Evolutionary conservation across 163 green algal genomes (phyloP), one percentile per base, ranked within the genome.

Genomic region (Chlorella variabilis): DNA sequence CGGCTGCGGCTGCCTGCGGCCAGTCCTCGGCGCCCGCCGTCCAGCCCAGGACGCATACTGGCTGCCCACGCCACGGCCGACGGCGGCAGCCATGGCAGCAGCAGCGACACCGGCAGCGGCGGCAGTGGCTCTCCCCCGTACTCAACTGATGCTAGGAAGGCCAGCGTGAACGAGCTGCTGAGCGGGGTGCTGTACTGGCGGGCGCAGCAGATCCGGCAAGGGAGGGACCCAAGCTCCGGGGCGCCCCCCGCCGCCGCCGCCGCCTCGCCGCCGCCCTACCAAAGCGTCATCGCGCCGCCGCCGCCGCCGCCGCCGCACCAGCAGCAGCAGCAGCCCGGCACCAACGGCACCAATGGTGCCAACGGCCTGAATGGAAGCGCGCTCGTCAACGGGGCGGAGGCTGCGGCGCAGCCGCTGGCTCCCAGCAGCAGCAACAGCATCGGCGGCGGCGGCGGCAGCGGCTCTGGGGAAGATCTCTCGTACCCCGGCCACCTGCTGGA

Each of bases 171-270:
- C 4, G 59, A 67, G 59, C 59, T 67, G n/a, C 59, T 67, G 59
- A 67, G 59, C 29, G 59, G 59, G 5, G 59, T 67, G 27, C 27
- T 38, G 59, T 67, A 67, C 59, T 67, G 59, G 59, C 59, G 59
- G n/a, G 59, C 59, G 27, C 59, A 67, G 59, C 59, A 67, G 29
- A 67, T 67, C 20, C 59, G 59, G n/a, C n/a, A 67, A 20, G 54
- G 54, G 9, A 5, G 18, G 15, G 15, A 29, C 9, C 54, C 54
- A 62, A 15, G 4, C 54, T 15, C 7, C 23, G 45, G 15, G 25
- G 20, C 9, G 23, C 20, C 4, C 4, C 59, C 38, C n/a, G 29
- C 27, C 29, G n/a, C 9, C 29, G 20, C 18, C 54, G 6, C 20
- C 18, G 54, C 54, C 18, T n/a, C 59, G 7, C n/a, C 59, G 5